phyloP scores from a whole-genome alignment of 257 asterid species.

The Nicotiana benthamiana region DNA sequence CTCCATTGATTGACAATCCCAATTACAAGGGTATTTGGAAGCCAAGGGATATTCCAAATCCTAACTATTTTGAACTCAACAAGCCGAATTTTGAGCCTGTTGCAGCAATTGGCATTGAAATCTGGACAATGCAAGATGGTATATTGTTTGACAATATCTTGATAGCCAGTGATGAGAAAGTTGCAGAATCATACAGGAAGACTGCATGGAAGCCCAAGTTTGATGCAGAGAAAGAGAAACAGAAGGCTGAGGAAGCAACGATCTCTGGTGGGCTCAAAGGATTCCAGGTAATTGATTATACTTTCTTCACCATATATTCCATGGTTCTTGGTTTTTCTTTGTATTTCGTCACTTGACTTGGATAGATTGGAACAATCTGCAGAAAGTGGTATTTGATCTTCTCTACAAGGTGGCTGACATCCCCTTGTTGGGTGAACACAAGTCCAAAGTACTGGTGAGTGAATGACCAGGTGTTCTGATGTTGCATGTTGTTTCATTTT shows the following conservation, averaged over 20 bases:
- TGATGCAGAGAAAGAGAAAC: conserved; percentile 69
- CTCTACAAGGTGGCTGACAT: conserved; percentile 81
- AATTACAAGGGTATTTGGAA: conserved; percentile 92
- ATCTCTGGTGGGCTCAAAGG: conserved; percentile 67
- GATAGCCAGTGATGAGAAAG: conserved; percentile 56
- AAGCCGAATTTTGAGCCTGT: conserved; percentile 84
- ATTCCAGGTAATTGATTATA: conserved; percentile 47
- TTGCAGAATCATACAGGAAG: conserved; percentile 55
- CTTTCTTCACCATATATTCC: neutral
- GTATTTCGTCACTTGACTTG: neutral
- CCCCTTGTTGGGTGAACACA: conserved; percentile 76
- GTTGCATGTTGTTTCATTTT: neutral
- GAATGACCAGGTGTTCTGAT: neutral
- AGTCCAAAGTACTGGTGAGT: conserved; percentile 64
- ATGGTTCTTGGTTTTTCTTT: neutral
- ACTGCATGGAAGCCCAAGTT: conserved; percentile 78
- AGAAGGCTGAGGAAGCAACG: conserved; percentile 54
- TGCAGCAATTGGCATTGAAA: conserved; percentile 93
- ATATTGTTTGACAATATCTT: conserved; percentile 74
- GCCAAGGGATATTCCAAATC: conserved; percentile 75
- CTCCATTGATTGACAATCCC: conserved; percentile 85
- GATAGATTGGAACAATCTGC: conserved; percentile 12
- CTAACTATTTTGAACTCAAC: conserved; percentile 72
- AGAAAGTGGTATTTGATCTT: conserved; percentile 67
- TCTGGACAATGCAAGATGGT: conserved; percentile 98